Evolutionary conservation across 805 yeast species (phyloP).

Genomic region (Alloascoidea hylecoeti): DNA sequence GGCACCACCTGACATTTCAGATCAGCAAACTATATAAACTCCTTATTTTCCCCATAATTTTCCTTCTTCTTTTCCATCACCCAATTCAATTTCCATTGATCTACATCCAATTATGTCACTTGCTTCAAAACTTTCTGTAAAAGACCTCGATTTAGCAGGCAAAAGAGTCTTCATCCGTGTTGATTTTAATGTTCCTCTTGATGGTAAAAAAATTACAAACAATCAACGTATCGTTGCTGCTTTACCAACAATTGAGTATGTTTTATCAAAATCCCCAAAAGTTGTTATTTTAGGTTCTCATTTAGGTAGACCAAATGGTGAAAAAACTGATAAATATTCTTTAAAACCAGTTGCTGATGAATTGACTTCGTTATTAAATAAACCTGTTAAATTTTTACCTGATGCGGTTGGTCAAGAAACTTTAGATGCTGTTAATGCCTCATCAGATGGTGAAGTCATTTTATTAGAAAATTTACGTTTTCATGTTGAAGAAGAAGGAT

Average conservation of each 20-base stretch:
- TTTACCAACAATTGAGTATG: constrained; percentile 94
- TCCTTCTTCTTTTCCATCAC: too few relatives aligned
- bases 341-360: constrained; percentile 89
- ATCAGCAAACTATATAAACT: too few relatives aligned
- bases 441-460: constrained; percentile 70
- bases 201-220: constrained; percentile 94
- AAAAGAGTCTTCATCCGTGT: constrained; percentile 99
- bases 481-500: constrained; percentile 97
- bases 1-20: too few relatives aligned
- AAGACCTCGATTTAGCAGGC: constrained; percentile 73
- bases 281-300: constrained; percentile 90
- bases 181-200: constrained; percentile 90
- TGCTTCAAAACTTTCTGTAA: constrained; percentile 84
- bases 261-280: constrained; percentile 71
- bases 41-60: too few relatives aligned
- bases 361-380: constrained; percentile 61
- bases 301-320: constrained; percentile 99
- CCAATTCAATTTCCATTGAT: too few relatives aligned
- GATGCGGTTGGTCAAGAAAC: constrained; percentile 94
- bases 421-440: constrained; percentile 60
- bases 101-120: too few relatives aligned
- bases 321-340: constrained; percentile 72
- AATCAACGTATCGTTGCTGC: constrained; percentile 99
- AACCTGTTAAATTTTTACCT: constrained; percentile 64
- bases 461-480: constrained; percentile 93